Evolutionary conservation across 805 yeast species (phyloP).

Genomic region (Suhomyces canberraensis): DNA sequence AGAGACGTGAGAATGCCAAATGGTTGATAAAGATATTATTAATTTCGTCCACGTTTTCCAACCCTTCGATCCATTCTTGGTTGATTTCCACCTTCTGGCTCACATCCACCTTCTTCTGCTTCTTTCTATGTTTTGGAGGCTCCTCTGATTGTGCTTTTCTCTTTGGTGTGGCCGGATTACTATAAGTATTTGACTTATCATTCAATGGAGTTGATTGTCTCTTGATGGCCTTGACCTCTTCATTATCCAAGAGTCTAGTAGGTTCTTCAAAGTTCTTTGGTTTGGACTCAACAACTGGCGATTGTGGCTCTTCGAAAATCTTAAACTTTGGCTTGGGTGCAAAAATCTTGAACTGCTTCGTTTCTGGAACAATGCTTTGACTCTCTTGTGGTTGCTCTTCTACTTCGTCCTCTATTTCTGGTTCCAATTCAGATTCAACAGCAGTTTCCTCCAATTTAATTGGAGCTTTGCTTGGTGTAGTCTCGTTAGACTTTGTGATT

Average conservation of each 20-base stretch:
- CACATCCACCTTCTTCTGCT: conserved; percentile 24
- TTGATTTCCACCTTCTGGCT: conserved; percentile 25
- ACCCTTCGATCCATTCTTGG: conserved; percentile 18
- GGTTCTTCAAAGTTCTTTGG: conserved; percentile 13
- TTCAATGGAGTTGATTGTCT: conserved; percentile 21
- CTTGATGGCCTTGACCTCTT: conserved; percentile 8
- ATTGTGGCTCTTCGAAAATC: conserved; percentile 11
- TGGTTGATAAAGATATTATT: conserved; percentile 73
- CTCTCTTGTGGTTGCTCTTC: neutral
- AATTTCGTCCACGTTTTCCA: conserved; percentile 48
- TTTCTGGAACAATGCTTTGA: no score
- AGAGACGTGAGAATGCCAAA: conserved; percentile 82
- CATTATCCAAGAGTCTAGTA: conserved; percentile 3
- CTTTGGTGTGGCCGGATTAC: conserved; percentile 15
- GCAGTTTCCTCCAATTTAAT: neutral
- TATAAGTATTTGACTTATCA: conserved; percentile 24
- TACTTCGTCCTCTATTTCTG: neutral
- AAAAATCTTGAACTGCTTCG: neutral
- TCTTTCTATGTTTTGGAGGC: conserved; percentile 23
- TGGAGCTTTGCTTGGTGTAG: conserved; percentile 8
- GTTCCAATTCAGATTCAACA: neutral
- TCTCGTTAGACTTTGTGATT: conserved; percentile 4
- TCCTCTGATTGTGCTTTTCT: conserved; percentile 35
- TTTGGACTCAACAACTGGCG: no score
- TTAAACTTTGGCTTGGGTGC: conserved; percentile 6